Percentiles rank a stretch among this genome's conserved stretches.
These are phyloP conservation scores for Botrytis cinerea DNA, from an alignment of 2,329 filamentous ascomycete genomes.

Conservation along the genomic window DNA sequence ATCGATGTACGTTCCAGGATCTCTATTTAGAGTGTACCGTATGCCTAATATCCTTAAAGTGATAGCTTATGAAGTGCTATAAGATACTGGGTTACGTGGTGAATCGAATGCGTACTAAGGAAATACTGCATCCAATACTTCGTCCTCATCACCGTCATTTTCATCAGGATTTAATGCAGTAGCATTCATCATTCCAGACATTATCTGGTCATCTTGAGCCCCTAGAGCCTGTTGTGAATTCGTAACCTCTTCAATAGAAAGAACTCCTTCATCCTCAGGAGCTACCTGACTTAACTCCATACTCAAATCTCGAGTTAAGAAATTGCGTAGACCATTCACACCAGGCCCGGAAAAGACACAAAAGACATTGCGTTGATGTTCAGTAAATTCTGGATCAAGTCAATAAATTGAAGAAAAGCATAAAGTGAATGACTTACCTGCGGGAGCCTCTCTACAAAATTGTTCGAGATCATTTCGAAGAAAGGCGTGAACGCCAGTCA, in stretches of 20 bases:
- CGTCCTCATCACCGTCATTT: slow-evolving; percentile 10
- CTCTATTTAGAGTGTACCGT: slow-evolving; percentile 7
- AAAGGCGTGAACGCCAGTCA: slow-evolving; percentile 93
- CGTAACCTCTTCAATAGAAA: slow-evolving; percentile 41
- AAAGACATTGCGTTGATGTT: slow-evolving; percentile 92
- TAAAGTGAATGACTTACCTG: slow-evolving; percentile 51
- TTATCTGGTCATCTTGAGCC: slow-evolving; percentile 26
- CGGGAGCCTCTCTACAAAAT: slow-evolving; percentile 84
- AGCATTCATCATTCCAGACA: slow-evolving; percentile 21
- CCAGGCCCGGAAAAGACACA: slow-evolving; percentile 94
- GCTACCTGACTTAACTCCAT: slow-evolving; percentile 62
- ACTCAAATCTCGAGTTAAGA: slow-evolving; percentile 70
- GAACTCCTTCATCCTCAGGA: slow-evolving; percentile 76
- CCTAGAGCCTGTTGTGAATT: slow-evolving; percentile 29
- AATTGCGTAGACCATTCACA: slow-evolving; percentile 73
- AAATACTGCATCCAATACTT: slow-evolving; percentile 15
- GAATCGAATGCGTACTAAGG: not conserved
- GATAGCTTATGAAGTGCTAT: not conserved
- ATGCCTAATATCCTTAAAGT: not conserved
- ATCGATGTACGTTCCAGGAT: not conserved
- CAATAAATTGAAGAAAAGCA: slow-evolving; percentile 17
- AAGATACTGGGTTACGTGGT: not conserved
- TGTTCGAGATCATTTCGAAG: slow-evolving; percentile 78
- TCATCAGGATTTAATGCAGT: slow-evolving; percentile 10
- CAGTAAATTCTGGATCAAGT: slow-evolving; percentile 75